Evolutionary conservation across 2,329 filamentous ascomycete species (phyloP).

Genomic region (Alternaria hordeiaustralica): DNA sequence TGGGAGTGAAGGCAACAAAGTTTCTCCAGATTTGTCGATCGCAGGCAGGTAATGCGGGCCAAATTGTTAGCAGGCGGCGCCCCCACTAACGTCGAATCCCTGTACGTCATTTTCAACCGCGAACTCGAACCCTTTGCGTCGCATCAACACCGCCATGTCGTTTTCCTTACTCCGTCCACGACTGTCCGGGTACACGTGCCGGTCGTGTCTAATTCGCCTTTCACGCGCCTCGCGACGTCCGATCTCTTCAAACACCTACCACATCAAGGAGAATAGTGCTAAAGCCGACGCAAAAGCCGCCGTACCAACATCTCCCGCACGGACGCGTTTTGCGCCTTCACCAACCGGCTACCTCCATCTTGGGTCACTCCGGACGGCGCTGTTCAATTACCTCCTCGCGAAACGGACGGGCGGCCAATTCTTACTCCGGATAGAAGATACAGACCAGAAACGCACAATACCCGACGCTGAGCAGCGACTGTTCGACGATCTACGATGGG

Average conservation of each 20-base stretch:
- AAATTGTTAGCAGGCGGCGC: constrained; percentile 8
- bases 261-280: neutral
- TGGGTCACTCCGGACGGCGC: constrained; percentile 85
- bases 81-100: constrained; percentile 12
- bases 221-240: constrained; percentile 22
- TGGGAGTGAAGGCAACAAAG: constrained; percentile 11
- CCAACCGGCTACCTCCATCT: constrained; percentile 94
- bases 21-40: constrained; percentile 6
- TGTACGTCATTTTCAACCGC: constrained; percentile 13
- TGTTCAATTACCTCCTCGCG: constrained; percentile 96
- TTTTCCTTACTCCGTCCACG: constrained; percentile 29
- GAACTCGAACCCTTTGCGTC: neutral
- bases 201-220: constrained; percentile 34
- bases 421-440: constrained; percentile 90
- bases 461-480: constrained; percentile 78
- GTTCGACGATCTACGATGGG: constrained; percentile 83
- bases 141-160: constrained; percentile 27
- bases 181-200: constrained; percentile 35
- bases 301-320: constrained; percentile 45
- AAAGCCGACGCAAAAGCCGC: constrained; percentile 16
- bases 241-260: constrained; percentile 17
- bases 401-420: constrained; percentile 89
- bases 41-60: constrained; percentile 10
- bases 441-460: constrained; percentile 87
- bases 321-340: constrained; percentile 92